Evolutionary conservation across 345 rosid species (phyloP).

Genomic region (Moricandia moricandioides): DNA sequence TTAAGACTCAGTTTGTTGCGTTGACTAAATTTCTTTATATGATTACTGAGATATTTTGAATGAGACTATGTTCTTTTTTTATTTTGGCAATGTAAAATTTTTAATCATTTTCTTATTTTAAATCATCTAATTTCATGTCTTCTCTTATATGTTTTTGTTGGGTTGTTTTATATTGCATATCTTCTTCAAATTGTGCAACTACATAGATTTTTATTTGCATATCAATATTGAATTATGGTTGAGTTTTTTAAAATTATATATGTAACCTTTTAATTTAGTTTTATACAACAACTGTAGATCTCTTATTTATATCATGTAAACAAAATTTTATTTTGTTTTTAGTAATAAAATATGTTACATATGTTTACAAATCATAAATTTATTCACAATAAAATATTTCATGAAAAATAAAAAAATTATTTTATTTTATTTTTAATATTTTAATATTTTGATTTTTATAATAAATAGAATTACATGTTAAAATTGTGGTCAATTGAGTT

Average conservation of each 20-base stretch:
- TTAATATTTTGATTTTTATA: too few relatives aligned
- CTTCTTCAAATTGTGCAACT: not conserved
- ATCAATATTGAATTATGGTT: not conserved
- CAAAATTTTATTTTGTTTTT: not conserved
- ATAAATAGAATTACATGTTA: too few relatives aligned
- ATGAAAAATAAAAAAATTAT: too few relatives aligned
- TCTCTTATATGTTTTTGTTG: too few relatives aligned
- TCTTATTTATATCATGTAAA: not conserved
- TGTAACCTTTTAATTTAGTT: not conserved
- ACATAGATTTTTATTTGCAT: too few relatives aligned
- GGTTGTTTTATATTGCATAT: too few relatives aligned
- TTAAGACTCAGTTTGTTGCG: not conserved
- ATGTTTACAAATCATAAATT: too few relatives aligned
- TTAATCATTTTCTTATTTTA: too few relatives aligned
- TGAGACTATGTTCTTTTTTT: not conserved
- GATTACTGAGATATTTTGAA: not conserved
- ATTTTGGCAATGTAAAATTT: not conserved
- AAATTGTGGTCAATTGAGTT: too few relatives aligned
- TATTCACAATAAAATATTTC: too few relatives aligned
- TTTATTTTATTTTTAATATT: too few relatives aligned
- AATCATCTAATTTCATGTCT: not conserved
- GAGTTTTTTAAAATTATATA: not conserved
- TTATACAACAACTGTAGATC: not conserved
- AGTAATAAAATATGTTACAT: not conserved
- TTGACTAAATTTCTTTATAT: not conserved